A percentile compares a stretch with the other conserved stretches of the same genome.
phyloP scores from a whole-genome alignment of 1,139 yeast species.

The Blastobotrys aristatus region DNA sequence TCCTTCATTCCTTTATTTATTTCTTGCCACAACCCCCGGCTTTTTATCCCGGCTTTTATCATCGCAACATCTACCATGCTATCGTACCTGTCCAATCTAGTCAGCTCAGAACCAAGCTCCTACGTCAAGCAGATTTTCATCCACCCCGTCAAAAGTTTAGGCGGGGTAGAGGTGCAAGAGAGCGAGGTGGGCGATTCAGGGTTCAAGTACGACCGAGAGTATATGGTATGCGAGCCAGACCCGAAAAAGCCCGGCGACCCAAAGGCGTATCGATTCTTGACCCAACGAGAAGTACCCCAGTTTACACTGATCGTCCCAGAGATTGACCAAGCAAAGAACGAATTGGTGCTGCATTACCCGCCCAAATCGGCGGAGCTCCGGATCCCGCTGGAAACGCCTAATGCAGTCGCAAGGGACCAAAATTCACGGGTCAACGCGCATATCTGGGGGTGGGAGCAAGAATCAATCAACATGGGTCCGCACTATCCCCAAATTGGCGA shows the following conservation, averaged over 20 bases:
- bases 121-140: constrained; percentile 29
- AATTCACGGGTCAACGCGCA: constrained; percentile 8
- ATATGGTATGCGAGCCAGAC: constrained; percentile 35
- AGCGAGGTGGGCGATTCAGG: constrained; percentile 39
- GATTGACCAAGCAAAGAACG: constrained; percentile 26
- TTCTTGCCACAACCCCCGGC: too few species aligned
- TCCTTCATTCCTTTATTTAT: too few species aligned
- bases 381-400: constrained; percentile 28
- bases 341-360: constrained; percentile 31
- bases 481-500: constrained; percentile 15
- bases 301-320: constrained; percentile 32
- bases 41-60: too few species aligned
- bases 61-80: not conserved
- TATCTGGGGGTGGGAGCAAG: constrained; percentile 19
- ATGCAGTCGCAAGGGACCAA: not conserved
- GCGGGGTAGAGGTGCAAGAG: constrained; percentile 34
- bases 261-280: constrained; percentile 29
- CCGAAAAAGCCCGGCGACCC: constrained; percentile 10
- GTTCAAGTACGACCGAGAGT: constrained; percentile 40
- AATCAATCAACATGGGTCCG: constrained; percentile 15
- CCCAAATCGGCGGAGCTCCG: constrained; percentile 18
- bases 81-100: not conserved
- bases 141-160: constrained; percentile 41
- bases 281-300: constrained; percentile 36
- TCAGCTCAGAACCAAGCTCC: not conserved